Conservation (phyloP, 2,329 filamentous ascomycete species). For the Penicillium glabrum region DNA sequence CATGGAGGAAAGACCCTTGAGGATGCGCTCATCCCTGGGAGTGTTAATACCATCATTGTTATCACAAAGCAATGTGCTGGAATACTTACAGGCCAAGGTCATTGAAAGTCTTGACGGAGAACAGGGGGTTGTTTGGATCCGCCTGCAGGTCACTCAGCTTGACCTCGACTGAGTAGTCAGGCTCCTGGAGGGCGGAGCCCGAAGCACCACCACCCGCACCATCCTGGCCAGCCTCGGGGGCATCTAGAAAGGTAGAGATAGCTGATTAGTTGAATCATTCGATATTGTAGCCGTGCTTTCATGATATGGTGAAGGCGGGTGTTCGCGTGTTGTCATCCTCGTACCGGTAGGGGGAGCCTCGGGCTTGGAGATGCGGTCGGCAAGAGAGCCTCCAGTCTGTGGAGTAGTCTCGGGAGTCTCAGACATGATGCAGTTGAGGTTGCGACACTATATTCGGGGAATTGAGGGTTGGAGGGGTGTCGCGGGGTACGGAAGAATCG, state of each 20-base stretch:
- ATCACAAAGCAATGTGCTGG: no score
- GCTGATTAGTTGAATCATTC: background rate
- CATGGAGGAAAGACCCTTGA: constrained; percentile 75
- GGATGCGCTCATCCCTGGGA: constrained; percentile 60
- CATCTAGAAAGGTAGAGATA: constrained; percentile 7
- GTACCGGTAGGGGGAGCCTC: constrained; percentile 35
- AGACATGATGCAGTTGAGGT: constrained; percentile 2
- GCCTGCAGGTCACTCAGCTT: constrained; percentile 86
- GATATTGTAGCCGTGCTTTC: background rate
- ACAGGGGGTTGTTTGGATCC: constrained; percentile 83
- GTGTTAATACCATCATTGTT: constrained; percentile 8
- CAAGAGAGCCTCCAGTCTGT: constrained; percentile 42
- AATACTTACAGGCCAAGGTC: constrained; percentile 76
- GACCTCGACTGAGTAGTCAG: constrained; percentile 85
- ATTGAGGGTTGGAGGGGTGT: background rate
- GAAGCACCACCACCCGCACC: constrained; percentile 38
- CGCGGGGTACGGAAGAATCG: background rate
- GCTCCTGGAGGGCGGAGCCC: constrained; percentile 63
- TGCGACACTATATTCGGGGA: background rate
- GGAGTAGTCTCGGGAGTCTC: constrained; percentile 25
- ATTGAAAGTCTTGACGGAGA: constrained; percentile 79
- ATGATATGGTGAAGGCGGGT: background rate
- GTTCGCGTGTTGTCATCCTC: background rate
- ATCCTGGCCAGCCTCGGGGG: constrained; percentile 26
- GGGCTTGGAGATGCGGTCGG: constrained; percentile 49